Evolutionary conservation across 345 rosid genomes (phyloP).

Genomic region (Salix koriyanagi): DNA sequence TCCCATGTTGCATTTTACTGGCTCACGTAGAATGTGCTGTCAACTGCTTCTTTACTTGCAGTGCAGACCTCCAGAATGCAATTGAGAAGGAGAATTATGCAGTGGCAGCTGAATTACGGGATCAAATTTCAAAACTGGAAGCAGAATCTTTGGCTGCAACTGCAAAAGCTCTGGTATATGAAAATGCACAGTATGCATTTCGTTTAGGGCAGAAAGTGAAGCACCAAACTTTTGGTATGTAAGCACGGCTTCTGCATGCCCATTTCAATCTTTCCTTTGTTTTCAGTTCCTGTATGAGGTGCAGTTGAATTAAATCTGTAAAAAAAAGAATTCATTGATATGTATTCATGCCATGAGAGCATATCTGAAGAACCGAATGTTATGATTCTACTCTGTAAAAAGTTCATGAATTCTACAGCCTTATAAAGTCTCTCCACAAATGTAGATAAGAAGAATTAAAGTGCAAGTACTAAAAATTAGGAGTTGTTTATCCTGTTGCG

Average conservation of each 20-base stretch:
- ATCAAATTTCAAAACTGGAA: constrained; percentile 71
- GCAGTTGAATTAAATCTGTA: neutral
- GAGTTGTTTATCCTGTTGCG: neutral
- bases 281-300: neutral
- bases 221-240: constrained; percentile 70
- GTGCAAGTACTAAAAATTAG: neutral
- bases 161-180: constrained; percentile 75
- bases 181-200: constrained; percentile 70
- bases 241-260: constrained; percentile 3
- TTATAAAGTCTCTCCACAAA: neutral
- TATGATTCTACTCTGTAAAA: neutral
- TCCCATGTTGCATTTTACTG: neutral
- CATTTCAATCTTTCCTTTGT: neutral
- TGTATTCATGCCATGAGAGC: neutral
- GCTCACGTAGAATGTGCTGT: neutral
- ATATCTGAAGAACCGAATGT: neutral
- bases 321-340: neutral
- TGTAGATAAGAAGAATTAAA: neutral
- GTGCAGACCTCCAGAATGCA: constrained; percentile 83
- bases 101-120: constrained; percentile 68
- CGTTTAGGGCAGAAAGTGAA: constrained; percentile 89
- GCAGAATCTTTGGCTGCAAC: constrained; percentile 84
- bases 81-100: constrained; percentile 73
- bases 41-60: constrained; percentile 31
- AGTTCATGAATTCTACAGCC: neutral